Evolutionary conservation across 257 asterid genomes (phyloP).

Genomic region (Lithospermum erythrorhizon): DNA sequence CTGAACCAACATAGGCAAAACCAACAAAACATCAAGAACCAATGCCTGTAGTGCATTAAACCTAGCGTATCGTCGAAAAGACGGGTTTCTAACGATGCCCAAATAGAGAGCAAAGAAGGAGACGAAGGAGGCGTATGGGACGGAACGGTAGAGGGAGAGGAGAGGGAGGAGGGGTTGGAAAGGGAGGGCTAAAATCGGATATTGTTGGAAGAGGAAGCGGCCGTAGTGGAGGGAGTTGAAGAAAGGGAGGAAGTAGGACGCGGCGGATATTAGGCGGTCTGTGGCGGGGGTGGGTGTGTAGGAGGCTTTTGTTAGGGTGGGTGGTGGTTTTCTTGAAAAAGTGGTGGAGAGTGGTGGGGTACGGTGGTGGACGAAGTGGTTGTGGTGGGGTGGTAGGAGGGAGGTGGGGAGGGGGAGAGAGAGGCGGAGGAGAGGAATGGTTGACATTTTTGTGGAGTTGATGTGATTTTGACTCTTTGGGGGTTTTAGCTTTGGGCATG

Average conservation of each 20-base stretch:
- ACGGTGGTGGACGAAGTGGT: conserved; percentile 13
- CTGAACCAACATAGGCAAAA: conserved; percentile 66
- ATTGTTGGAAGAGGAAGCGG: conserved; percentile 66
- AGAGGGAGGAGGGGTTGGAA: conserved; percentile 72
- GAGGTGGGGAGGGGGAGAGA: conserved; percentile 20
- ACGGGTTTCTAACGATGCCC: conserved; percentile 61
- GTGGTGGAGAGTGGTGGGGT: conserved; percentile 16
- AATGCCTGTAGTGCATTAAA: conserved; percentile 88
- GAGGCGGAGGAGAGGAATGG: conserved; percentile 50
- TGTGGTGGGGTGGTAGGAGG: conserved; percentile 15
- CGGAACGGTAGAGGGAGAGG: conserved; percentile 65
- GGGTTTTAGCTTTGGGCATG: too few relatives aligned
- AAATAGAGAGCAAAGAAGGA: conserved; percentile 80
- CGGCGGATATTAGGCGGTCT: conserved; percentile 87
- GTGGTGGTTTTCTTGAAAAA: not conserved
- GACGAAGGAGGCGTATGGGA: conserved; percentile 78
- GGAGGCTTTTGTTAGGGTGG: conserved; percentile 16
- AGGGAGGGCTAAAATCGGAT: conserved; percentile 56
- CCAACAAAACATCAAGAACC: conserved; percentile 73
- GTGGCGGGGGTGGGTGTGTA: conserved; percentile 58
- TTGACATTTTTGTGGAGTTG: conserved; percentile 30
- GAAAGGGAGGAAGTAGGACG: conserved; percentile 80
- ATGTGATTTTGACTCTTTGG: too few relatives aligned
- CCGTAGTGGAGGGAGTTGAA: conserved; percentile 89
- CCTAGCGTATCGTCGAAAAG: conserved; percentile 54